These are phyloP conservation scores for Astrothelium subdiscretum DNA, from an alignment of 495 filamentous ascomycete species.

Conservation along the genomic window DNA sequence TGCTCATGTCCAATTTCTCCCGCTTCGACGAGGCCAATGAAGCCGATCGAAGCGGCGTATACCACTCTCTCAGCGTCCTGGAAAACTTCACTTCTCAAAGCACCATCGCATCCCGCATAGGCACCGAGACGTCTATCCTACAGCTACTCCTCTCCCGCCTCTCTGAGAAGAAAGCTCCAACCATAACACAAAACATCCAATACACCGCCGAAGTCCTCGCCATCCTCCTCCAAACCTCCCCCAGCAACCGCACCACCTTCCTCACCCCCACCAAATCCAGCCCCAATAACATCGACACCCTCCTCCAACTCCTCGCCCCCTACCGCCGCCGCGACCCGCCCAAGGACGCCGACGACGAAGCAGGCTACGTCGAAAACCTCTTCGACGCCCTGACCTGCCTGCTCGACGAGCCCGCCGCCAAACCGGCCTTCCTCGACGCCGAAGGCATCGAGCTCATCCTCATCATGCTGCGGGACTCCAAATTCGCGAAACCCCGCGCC, in stretches of 20 bases:
- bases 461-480: slow-evolving; percentile 78
- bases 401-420: slow-evolving; percentile 64
- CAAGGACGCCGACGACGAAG: slow-evolving; percentile 82
- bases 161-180: slow-evolving; percentile 44
- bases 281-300: slow-evolving; percentile 61
- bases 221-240: slow-evolving; percentile 65
- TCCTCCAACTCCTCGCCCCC: slow-evolving; percentile 74
- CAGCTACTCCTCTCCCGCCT: slow-evolving; percentile 67
- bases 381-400: slow-evolving; percentile 76
- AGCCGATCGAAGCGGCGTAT: slow-evolving; percentile 70
- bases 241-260: slow-evolving; percentile 45
- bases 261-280: slow-evolving; percentile 34
- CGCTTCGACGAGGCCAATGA: slow-evolving; percentile 72
- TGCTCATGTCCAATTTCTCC: slow-evolving; percentile 74
- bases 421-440: slow-evolving; percentile 71
- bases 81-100: slow-evolving; percentile 75
- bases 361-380: slow-evolving; percentile 85
- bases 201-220: slow-evolving; percentile 88
- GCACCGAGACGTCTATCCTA: slow-evolving; percentile 51
- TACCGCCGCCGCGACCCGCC: slow-evolving; percentile 83
- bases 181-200: slow-evolving; percentile 78
- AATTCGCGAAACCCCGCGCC: slow-evolving; percentile 65
- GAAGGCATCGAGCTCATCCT: slow-evolving; percentile 87
- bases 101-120: slow-evolving; percentile 56
- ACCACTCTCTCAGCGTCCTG: slow-evolving; percentile 70